Evolutionary conservation across 1,284 basidiomycete species (phyloP).

Genomic region (Ustilago sp.): DNA sequence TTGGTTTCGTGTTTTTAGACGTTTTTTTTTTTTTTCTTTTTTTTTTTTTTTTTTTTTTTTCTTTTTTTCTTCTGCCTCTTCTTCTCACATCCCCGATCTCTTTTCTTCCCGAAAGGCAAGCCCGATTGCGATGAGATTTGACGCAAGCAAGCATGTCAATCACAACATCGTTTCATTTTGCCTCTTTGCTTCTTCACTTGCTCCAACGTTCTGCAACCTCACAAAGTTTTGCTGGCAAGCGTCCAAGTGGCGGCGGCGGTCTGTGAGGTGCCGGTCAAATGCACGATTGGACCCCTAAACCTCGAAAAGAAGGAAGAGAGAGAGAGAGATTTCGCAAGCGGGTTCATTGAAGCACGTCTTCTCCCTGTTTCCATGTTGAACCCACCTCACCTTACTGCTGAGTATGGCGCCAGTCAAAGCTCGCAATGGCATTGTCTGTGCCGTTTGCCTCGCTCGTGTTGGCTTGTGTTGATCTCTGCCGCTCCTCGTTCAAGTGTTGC

Average conservation of each 20-base stretch:
- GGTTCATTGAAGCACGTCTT: conserved; percentile 16
- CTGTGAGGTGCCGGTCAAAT: not conserved
- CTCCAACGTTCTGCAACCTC: not conserved
- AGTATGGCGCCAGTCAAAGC: no score
- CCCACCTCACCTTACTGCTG: not conserved
- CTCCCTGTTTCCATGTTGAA: not conserved
- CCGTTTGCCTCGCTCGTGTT: no score
- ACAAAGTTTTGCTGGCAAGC: not conserved
- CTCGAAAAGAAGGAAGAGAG: not conserved
- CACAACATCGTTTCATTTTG: conserved; percentile 19
- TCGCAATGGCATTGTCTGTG: not conserved
- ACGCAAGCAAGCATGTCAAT: conserved; percentile 19
- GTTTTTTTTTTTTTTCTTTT: not conserved
- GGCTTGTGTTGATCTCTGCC: not conserved
- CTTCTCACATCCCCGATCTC: not conserved
- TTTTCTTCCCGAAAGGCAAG: not conserved
- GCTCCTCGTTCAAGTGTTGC: not conserved
- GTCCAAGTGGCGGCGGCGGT: not conserved
- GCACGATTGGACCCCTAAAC: conserved; percentile 10
- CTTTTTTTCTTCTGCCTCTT: not conserved
- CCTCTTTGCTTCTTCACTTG: not conserved
- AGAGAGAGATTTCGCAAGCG: conserved; percentile 13
- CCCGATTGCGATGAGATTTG: conserved; percentile 2
- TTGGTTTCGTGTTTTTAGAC: not conserved
- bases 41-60: not conserved